These are phyloP conservation scores for Cercophora sp. DNA, from an alignment of 495 filamentous ascomycete genomes.

Conservation along the genomic window DNA sequence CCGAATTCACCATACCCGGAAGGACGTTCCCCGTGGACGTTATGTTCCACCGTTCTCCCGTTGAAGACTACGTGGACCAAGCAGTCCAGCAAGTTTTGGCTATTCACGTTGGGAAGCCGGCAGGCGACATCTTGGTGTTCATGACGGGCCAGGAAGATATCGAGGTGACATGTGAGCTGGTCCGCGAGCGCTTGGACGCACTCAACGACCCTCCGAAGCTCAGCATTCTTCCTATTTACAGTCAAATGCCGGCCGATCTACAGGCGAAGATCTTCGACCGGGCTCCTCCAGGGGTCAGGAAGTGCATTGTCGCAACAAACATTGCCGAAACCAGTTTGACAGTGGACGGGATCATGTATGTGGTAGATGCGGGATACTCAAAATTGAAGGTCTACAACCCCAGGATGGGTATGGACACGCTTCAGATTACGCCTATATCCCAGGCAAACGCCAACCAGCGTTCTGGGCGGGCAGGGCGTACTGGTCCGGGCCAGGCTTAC, in stretches of 20 bases:
- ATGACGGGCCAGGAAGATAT: conserved; percentile 99
- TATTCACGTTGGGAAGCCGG: conserved; percentile 91
- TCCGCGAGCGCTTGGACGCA: conserved; percentile 82
- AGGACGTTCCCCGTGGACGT: conserved; percentile 96
- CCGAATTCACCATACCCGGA: conserved; percentile 94
- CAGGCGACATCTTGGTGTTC: conserved; percentile 94
- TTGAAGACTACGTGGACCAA: conserved; percentile 96
- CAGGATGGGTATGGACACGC: conserved; percentile 97
- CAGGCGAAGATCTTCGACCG: conserved; percentile 97
- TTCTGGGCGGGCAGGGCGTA: conserved; percentile 89
- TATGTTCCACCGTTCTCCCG: conserved; percentile 91
- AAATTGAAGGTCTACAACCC: conserved; percentile 99
- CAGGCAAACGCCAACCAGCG: conserved; percentile 94
- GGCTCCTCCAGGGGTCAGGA: conserved; percentile 84
- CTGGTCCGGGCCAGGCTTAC: conserved; percentile 93
- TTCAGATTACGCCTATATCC: conserved; percentile 97
- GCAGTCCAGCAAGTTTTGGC: conserved; percentile 95
- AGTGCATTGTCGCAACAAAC: conserved; percentile 97
- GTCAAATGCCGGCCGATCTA: conserved; percentile 97
- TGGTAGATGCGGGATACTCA: conserved; percentile 92
- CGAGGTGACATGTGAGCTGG: conserved; percentile 88
- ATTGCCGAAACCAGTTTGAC: conserved; percentile 98
- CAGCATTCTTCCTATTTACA: conserved; percentile 96
- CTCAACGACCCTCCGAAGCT: conserved; percentile 94
- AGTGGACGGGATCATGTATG: conserved; percentile 99